Conservation (phyloP, 2,329 filamentous ascomycete species). For the Magnaporthiopsis poae region DNA sequence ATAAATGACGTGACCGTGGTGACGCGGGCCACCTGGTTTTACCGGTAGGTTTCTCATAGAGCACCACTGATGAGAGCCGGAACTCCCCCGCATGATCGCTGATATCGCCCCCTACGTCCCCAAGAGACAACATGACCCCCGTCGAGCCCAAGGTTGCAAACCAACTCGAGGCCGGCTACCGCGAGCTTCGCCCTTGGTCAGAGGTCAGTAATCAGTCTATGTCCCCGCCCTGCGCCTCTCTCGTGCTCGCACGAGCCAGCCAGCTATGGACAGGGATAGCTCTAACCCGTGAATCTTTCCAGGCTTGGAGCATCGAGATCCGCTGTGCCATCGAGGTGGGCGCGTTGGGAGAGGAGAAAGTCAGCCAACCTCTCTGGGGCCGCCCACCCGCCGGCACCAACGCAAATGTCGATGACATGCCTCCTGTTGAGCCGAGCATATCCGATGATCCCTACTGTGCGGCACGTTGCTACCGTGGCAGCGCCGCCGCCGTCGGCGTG, state of each 20-base stretch:
- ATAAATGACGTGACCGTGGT: conserved; percentile 80
- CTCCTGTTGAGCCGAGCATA: conserved; percentile 29
- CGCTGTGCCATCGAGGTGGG: conserved; percentile 85
- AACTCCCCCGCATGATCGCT: background rate
- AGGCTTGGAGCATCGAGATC: conserved; percentile 82
- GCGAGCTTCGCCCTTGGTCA: conserved; percentile 77
- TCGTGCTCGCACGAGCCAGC: background rate
- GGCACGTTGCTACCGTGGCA: conserved; percentile 48
- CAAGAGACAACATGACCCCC: conserved; percentile 79
- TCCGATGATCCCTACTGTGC: conserved; percentile 50
- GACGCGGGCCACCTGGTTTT: conserved; percentile 88
- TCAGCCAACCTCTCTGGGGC: conserved; percentile 69
- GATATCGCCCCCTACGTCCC: background rate
- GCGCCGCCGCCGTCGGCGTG: conserved; percentile 46
- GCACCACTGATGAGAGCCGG: no score
- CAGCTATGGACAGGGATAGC: background rate
- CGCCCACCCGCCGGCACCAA: conserved; percentile 33
- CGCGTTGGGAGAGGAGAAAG: conserved; percentile 80
- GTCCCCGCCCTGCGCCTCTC: background rate
- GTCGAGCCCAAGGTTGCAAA: conserved; percentile 80
- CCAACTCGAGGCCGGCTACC: conserved; percentile 81
- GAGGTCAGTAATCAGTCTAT: conserved; percentile 28
- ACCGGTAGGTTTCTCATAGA: conserved; percentile 26
- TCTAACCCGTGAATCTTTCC: background rate
- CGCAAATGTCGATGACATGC: conserved; percentile 19